Evolutionary conservation across 768 basidiomycete species (phyloP), one percentile per base, ranked within the genome.

Genomic region (Suillus alpinus): DNA sequence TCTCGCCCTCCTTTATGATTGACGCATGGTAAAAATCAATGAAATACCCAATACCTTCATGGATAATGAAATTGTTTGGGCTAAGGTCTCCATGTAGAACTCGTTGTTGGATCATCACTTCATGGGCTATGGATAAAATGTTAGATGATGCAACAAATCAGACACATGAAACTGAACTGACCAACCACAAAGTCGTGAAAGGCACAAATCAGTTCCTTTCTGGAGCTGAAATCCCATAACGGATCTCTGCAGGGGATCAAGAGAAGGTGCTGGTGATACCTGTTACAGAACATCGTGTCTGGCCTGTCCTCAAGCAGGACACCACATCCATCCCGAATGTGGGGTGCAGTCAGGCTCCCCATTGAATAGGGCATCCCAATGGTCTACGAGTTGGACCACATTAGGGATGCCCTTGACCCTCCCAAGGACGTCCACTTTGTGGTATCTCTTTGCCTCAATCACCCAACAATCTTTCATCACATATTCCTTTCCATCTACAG

Each of bases 141-240:
- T 49, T 3, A 49, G 29, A 49, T 13, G 12, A 44, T 23, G 3
- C 26, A 26, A 26, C 26, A 26, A 26, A 26, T 26, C 26, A 26
- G 3, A 26, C 26, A 2, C 13, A 47, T 46, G 12, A 26, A 16
- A 36, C 36, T 36, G 36, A 32, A 40, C 46, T 46, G 23, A 61
- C 60, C 34, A 4, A 55, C 7, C 14, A 59, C 14, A n/a, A 23
- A 59, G 14, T 64, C 59, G 2, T 55, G 2, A 18, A 64, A 64
- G 20, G 60, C 31, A 3, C 60, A 32, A 4, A 64, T 18, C 10
- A 64, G 57, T 36, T 64, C 44, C 16, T 37, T 53, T 4, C 41
- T 41, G 41, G 41, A 41, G 18, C 41, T n/a, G 41, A 41, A 41
- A n/a, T n/a, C 18, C 41, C 18, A 41, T 41, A 41, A n/a, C 2